A percentile compares a stretch with the other conserved stretches of the same genome.
phyloP scores from a whole-genome alignment of 371 early-diverging fungal species.

The Coemansia sp. region DNA sequence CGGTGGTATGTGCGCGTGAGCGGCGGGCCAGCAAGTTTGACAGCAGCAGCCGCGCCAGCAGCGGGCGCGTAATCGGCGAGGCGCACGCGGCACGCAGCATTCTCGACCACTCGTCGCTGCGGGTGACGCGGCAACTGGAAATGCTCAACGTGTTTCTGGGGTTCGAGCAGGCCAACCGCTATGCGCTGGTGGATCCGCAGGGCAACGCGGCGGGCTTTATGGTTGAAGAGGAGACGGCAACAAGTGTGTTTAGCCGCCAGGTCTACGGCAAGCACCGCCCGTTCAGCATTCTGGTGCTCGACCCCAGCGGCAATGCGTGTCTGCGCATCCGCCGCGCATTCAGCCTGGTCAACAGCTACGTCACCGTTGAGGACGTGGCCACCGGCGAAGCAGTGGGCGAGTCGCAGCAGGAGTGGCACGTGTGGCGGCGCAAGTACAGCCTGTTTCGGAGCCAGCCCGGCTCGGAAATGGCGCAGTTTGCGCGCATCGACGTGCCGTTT shows the following conservation, averaged over 20 bases:
- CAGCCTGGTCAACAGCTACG: conserved; percentile 76
- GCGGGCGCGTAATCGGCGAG: neutral
- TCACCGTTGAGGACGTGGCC: conserved; percentile 64
- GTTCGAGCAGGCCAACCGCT: conserved; percentile 89
- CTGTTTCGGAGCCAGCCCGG: conserved; percentile 61
- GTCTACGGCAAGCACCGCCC: conserved; percentile 74
- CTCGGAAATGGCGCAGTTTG: conserved; percentile 64
- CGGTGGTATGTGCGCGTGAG: neutral
- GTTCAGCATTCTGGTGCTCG: conserved; percentile 76
- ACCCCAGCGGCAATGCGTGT: conserved; percentile 67
- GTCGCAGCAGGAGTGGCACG: conserved; percentile 88
- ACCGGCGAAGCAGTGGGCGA: conserved; percentile 69
- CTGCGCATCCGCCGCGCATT: conserved; percentile 60
- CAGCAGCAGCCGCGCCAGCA: too few species aligned
- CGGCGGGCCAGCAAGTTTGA: conserved; percentile 2
- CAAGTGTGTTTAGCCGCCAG: conserved; percentile 69
- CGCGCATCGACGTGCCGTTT: conserved; percentile 74
- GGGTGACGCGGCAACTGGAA: conserved; percentile 78
- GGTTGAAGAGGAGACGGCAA: conserved; percentile 71
- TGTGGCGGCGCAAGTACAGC: conserved; percentile 78
- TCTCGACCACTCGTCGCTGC: conserved; percentile 62
- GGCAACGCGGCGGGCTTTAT: conserved; percentile 80
- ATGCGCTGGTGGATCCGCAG: conserved; percentile 71
- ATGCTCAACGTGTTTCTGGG: conserved; percentile 81
- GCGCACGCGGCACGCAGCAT: conserved; percentile 5